phyloP scores from a whole-genome alignment of 1,284 basidiomycete species.

The Mycosarcoma maydis region DNA sequence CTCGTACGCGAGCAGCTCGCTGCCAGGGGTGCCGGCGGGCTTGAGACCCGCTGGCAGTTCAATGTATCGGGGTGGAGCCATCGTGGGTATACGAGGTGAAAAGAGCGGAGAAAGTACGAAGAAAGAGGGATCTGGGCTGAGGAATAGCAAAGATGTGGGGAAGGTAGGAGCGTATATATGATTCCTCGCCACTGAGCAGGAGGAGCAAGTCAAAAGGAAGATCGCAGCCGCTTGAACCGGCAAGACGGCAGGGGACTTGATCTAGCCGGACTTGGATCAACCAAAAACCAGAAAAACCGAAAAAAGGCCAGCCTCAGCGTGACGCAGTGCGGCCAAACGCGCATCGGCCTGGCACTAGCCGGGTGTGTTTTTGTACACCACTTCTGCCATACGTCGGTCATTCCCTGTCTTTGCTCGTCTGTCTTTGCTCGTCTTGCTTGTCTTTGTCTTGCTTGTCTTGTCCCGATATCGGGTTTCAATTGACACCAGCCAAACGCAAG shows the following conservation, averaged over 20 bases:
- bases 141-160: neutral
- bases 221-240: conserved; percentile 7
- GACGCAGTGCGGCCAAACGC: too few relatives aligned
- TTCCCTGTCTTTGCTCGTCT: too few relatives aligned
- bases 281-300: neutral
- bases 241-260: conserved; percentile 3
- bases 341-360: too few relatives aligned
- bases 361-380: too few relatives aligned
- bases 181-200: neutral
- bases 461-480: too few relatives aligned
- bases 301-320: too few relatives aligned
- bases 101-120: neutral
- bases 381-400: too few relatives aligned
- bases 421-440: too few relatives aligned
- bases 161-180: conserved; percentile 16
- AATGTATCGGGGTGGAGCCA: conserved; percentile 46
- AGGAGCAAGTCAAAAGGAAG: too few relatives aligned
- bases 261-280: neutral
- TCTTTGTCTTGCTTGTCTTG: too few relatives aligned
- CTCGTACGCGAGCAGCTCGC: conserved; percentile 57
- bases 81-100: neutral
- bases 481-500: too few relatives aligned
- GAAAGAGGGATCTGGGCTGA: neutral
- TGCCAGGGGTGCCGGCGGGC: conserved; percentile 54
- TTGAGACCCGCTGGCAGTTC: conserved; percentile 56